Base-by-base conservation (phyloP, 1,284 basidiomycete species). In the Ustilago bromivora region DNA sequence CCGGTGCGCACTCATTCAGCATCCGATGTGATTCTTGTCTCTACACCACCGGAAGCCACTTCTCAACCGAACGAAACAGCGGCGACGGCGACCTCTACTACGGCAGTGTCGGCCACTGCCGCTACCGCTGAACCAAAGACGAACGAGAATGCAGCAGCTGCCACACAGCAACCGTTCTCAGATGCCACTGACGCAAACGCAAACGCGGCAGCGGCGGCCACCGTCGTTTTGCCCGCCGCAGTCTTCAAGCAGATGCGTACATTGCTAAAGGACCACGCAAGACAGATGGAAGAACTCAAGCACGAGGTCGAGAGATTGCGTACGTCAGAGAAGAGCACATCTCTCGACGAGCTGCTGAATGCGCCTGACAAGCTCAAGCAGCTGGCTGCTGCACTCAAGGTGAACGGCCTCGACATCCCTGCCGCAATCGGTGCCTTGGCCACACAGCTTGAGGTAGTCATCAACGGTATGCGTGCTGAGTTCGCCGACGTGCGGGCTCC, bases 281-380 rank as follows among this genome's bases (percentile, higher is more conserved):
- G 9, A 19, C 40, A 54, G 15, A 43, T 68, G 58, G 38, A 32
- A 7, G 10, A 31, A 5, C 10, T 65, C 40, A 34, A 65, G 56
- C 43, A 52, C 34, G 47, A 54, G 6, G 10, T 65, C 19, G 54
- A 51, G 1, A n/a, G 15, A 7, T n/a, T 57, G 34, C 41, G 38
- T 17, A 46, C 34, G 19, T 28, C 19, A 10, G 41, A 66, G 2
- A 32, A 7, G 36, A 51, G 41, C 0, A 35, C 31, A 35, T 34
- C 6, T 17, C 28, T 15, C 19, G 43, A 32, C 38, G 19, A 35
- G 17, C 38, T 63, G 19, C n/a, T 72, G 38, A 19, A n/a, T n/a
- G 66, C 70, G 6, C 61, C 57, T 10, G 61, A 63, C 12, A 43
- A 62, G 53, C 31, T 66, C 19, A 51, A 66, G 59, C 60, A 51